Evolutionary conservation across 208 protist genomes (phyloP).

Genomic region (Strigomonas culicis): DNA sequence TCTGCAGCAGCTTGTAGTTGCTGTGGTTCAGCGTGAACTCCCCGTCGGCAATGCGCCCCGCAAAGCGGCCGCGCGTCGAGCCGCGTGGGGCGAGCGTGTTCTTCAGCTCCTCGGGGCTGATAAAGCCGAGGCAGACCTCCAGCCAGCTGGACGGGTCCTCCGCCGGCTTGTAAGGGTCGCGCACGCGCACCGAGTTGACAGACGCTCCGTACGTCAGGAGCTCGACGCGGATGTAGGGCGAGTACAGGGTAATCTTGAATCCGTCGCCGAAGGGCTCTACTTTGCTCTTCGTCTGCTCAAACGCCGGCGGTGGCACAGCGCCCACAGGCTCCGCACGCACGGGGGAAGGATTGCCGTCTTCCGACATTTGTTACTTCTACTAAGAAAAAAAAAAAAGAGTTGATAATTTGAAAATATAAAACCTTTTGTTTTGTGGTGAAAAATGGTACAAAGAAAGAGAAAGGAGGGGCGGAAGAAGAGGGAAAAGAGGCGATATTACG

Average conservation of each 20-base stretch:
- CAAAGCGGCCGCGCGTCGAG: conserved; percentile 47
- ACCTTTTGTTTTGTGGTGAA: conserved; percentile 6
- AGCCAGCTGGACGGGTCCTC: conserved; percentile 30
- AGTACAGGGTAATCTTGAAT: conserved; percentile 40
- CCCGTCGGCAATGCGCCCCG: conserved; percentile 59
- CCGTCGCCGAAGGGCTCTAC: conserved; percentile 66
- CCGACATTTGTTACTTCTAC: background rate
- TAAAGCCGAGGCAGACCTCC: conserved; percentile 54
- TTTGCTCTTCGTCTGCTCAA: conserved; percentile 10
- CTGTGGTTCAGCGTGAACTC: conserved; percentile 41
- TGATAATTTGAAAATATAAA: no score
- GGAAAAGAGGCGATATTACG: no score
- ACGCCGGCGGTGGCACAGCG: background rate
- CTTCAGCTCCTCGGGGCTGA: conserved; percentile 33
- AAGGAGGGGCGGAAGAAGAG: background rate
- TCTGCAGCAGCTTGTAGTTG: conserved; percentile 57
- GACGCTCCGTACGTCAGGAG: conserved; percentile 62
- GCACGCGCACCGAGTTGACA: conserved; percentile 59
- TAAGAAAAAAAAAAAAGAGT: no score
- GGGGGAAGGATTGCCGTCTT: conserved; percentile 11
- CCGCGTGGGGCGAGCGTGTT: conserved; percentile 17
- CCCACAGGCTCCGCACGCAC: conserved; percentile 14
- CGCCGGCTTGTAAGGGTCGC: conserved; percentile 24
- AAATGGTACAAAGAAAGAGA: conserved; percentile 9
- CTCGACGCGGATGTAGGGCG: conserved; percentile 49